Conservation (phyloP, 2,329 filamentous ascomycete genomes). For the Emergomyces orientalis region DNA sequence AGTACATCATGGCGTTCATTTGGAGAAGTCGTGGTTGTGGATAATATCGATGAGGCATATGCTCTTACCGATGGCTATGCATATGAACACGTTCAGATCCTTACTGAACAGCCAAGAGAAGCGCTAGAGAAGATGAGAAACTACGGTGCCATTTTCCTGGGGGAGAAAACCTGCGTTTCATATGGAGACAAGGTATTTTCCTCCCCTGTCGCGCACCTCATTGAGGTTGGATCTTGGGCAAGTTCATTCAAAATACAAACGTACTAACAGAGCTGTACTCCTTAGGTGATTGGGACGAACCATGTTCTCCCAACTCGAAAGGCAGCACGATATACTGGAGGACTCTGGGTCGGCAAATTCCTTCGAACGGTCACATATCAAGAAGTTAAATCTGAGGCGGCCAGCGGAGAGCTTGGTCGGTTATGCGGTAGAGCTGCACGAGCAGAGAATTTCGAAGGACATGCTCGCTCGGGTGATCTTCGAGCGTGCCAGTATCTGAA, state of each 20-base stretch:
- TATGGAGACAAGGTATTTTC: slow-evolving; percentile 44
- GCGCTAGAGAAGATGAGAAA: slow-evolving; percentile 44
- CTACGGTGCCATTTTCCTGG: slow-evolving; percentile 45
- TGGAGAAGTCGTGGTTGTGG: slow-evolving; percentile 41
- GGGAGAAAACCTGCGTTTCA: slow-evolving; percentile 45
- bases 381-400: slow-evolving; percentile 37
- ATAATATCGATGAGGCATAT: slow-evolving; percentile 37
- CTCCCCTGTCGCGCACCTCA: neutral
- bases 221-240: neutral
- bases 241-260: neutral
- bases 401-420: slow-evolving; percentile 41
- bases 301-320: slow-evolving; percentile 45
- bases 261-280: neutral
- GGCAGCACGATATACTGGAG: slow-evolving; percentile 43
- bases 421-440: slow-evolving; percentile 43
- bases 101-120: slow-evolving; percentile 40
- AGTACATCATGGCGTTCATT: slow-evolving; percentile 38
- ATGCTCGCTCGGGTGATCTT: slow-evolving; percentile 44
- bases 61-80: slow-evolving; percentile 41
- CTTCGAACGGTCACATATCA: slow-evolving; percentile 47
- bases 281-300: slow-evolving; percentile 46
- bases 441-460: slow-evolving; percentile 46
- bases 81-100: slow-evolving; percentile 45
- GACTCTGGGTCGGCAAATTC: slow-evolving; percentile 49
- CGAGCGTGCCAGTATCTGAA: slow-evolving; percentile 37